phyloP scores from a whole-genome alignment of 1,284 basidiomycete genomes.

The Volvariella surrecta region DNA sequence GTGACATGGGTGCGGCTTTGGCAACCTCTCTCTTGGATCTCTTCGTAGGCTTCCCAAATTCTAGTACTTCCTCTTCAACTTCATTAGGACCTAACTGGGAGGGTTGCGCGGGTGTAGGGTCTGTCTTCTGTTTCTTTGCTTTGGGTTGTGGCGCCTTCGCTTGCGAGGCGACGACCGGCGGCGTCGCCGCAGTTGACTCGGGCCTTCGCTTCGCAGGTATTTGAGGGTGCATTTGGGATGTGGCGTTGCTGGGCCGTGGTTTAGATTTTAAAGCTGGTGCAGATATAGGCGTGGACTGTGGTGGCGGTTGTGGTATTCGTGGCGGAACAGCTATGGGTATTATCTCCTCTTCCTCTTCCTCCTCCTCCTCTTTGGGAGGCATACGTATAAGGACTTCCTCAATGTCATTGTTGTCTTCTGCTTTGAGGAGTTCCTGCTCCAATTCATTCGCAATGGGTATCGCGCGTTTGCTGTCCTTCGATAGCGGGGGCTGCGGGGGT shows the following conservation, averaged over 20 bases:
- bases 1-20: slow-evolving; percentile 1
- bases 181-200: slow-evolving; percentile 9
- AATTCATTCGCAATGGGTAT: slow-evolving; percentile 24
- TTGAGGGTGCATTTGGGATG: slow-evolving; percentile 7
- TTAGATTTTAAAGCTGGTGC: slow-evolving; percentile 12
- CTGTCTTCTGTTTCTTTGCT: slow-evolving; percentile 13
- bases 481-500: too few relatives aligned
- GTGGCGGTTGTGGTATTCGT: slow-evolving; percentile 10
- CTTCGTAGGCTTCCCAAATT: slow-evolving; percentile 29
- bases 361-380: slow-evolving; percentile 28
- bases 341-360: slow-evolving; percentile 32
- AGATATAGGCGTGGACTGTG: slow-evolving; percentile 10
- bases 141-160: slow-evolving; percentile 11
- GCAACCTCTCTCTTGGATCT: slow-evolving; percentile 14
- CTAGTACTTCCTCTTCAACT: slow-evolving; percentile 27
- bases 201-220: slow-evolving; percentile 6
- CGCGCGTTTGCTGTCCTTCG: slow-evolving; percentile 7
- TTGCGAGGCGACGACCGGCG: slow-evolving; percentile 7
- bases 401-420: slow-evolving; percentile 30
- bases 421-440: slow-evolving; percentile 18
- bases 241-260: slow-evolving; percentile 8
- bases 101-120: slow-evolving; percentile 7
- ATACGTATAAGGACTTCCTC: slow-evolving; percentile 22
- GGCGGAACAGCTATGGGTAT: slow-evolving; percentile 14
- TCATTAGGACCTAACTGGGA: slow-evolving; percentile 13